phyloP scores from a whole-genome alignment of 2,329 filamentous ascomycete species.

The Diaporthe destruens region DNA sequence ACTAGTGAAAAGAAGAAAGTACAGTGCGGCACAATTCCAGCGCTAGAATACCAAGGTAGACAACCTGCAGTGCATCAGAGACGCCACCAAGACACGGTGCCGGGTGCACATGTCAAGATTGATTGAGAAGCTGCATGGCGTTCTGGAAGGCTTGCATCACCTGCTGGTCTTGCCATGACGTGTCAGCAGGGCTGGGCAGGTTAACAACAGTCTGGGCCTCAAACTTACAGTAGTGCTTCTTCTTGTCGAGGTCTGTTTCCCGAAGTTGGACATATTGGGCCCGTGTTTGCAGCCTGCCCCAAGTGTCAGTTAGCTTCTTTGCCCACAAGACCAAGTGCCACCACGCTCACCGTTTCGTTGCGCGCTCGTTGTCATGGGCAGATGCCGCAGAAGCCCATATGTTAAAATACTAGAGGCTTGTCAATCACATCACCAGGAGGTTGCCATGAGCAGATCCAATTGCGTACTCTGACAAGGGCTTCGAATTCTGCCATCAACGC shows the following conservation, averaged over 20 bases:
- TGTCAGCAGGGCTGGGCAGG: background rate
- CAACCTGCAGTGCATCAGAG: too few species aligned
- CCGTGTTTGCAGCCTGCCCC: slow-evolving; percentile 78
- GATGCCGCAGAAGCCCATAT: slow-evolving; percentile 82
- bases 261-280: slow-evolving; percentile 80
- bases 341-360: slow-evolving; percentile 75
- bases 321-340: background rate
- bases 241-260: slow-evolving; percentile 78
- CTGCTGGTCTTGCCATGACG: slow-evolving; percentile 59
- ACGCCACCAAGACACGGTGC: background rate
- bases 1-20: background rate
- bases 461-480: slow-evolving; percentile 71
- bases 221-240: slow-evolving; percentile 82
- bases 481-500: slow-evolving; percentile 76
- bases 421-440: background rate
- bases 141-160: slow-evolving; percentile 74
- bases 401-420: slow-evolving; percentile 75
- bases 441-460: background rate
- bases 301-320: slow-evolving; percentile 39
- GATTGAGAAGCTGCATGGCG: slow-evolving; percentile 67
- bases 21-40: background rate
- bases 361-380: slow-evolving; percentile 80
- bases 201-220: background rate
- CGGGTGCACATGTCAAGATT: background rate
- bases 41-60: background rate